A percentile compares a stretch with the other conserved stretches of the same genome.
These are phyloP conservation scores for Trichoderma asperelloides DNA, from an alignment of 495 filamentous ascomycete genomes.

Conservation along the genomic window DNA sequence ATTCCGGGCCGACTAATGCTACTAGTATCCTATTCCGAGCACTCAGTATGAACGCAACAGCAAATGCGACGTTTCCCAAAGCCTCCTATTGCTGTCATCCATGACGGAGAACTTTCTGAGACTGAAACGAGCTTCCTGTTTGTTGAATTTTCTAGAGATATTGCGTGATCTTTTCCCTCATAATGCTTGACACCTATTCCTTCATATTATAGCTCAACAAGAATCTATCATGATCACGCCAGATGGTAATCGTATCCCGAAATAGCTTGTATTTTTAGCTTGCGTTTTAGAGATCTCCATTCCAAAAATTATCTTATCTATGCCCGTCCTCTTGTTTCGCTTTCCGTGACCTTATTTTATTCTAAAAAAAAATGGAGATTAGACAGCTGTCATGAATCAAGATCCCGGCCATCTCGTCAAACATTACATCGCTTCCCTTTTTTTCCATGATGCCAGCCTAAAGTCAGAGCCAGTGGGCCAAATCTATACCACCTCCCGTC, in stretches of 20 bases:
- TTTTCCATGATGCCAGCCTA: not conserved
- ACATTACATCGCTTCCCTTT: not conserved
- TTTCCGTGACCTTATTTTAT: no score
- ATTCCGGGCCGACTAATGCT: not conserved
- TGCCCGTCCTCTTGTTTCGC: no score
- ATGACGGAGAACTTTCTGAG: not conserved
- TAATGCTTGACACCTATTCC: no score
- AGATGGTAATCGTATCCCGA: no score
- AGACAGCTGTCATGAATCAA: not conserved
- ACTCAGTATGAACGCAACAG: not conserved
- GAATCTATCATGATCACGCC: no score
- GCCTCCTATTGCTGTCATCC: not conserved
- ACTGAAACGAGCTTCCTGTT: not conserved
- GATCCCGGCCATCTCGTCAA: not conserved
- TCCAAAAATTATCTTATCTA: no score
- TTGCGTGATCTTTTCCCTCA: not conserved
- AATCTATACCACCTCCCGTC: slow-evolving; percentile 8
- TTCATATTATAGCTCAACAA: no score
- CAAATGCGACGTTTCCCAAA: not conserved
- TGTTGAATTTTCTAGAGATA: not conserved
- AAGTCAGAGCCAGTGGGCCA: slow-evolving; percentile 2
- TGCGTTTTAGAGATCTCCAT: no score
- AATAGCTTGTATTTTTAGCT: no score
- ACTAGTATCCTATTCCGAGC: not conserved
- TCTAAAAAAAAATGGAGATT: no score